Percentiles rank a stretch among this genome's conserved stretches.
Conservation (phyloP, 768 basidiomycete species). For the Mycena crocata region DNA sequence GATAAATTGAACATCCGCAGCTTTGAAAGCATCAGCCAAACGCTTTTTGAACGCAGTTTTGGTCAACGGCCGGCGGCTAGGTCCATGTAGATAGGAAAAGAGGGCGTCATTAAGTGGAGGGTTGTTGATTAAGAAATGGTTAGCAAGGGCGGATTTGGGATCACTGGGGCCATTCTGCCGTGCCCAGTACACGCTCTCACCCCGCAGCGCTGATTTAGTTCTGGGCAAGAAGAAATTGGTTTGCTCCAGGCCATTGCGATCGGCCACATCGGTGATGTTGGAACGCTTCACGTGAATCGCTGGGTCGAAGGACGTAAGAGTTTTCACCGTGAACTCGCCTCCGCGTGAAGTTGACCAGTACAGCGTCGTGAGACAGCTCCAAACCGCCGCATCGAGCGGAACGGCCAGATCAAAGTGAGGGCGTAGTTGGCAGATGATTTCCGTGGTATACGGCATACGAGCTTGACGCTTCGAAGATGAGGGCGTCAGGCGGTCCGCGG, state of each 20-base stretch:
- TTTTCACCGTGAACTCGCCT: slow-evolving; percentile 38
- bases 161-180: slow-evolving; percentile 24
- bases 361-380: slow-evolving; percentile 33
- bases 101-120: slow-evolving; percentile 18
- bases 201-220: slow-evolving; percentile 31
- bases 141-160: slow-evolving; percentile 15
- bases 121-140: slow-evolving; percentile 28
- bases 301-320: slow-evolving; percentile 29
- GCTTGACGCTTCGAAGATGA: slow-evolving; percentile 9
- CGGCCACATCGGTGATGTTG: slow-evolving; percentile 2
- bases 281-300: slow-evolving; percentile 29
- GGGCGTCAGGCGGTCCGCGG: slow-evolving; percentile 11
- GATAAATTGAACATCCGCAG: slow-evolving; percentile 1
- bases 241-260: slow-evolving; percentile 7
- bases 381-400: slow-evolving; percentile 33
- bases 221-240: slow-evolving; percentile 27
- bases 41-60: slow-evolving; percentile 7
- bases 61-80: neutral
- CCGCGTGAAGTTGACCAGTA: slow-evolving; percentile 32
- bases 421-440: neutral
- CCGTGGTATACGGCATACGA: slow-evolving; percentile 4
- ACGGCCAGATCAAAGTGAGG: slow-evolving; percentile 16
- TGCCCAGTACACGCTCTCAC: slow-evolving; percentile 33
- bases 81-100: slow-evolving; percentile 19
- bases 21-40: neutral